Percentiles rank a stretch among this genome's conserved stretches.
phyloP scores from a whole-genome alignment of 2,329 filamentous ascomycete species.

The Fusarium napiforme region DNA sequence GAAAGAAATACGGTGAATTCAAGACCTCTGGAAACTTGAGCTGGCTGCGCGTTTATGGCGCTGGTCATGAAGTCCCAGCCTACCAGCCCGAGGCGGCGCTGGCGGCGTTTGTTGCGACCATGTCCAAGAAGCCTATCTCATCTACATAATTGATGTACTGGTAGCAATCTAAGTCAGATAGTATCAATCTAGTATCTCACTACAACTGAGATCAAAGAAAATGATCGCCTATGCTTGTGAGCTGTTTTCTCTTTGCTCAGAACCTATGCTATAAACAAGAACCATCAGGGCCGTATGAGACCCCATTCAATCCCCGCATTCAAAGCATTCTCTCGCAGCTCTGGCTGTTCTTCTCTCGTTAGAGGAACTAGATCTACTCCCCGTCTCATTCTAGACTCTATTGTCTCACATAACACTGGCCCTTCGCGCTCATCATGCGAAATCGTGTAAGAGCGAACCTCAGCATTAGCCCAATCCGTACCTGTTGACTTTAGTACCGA shows the following conservation, averaged over 20 bases:
- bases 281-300: not conserved
- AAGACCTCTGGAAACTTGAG: constrained; percentile 65
- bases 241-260: accelerated
- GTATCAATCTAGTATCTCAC: accelerated
- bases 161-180: accelerated
- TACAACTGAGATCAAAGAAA: accelerated
- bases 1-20: constrained; percentile 58
- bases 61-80: constrained; percentile 66
- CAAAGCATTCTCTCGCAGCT: not conserved
- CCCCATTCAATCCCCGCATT: constrained; percentile 6
- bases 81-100: constrained; percentile 44
- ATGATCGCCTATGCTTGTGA: accelerated
- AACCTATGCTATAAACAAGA: accelerated
- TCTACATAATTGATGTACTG: not conserved
- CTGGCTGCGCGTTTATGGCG: constrained; percentile 68
- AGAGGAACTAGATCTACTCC: accelerated
- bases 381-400: not conserved
- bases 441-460: not conserved
- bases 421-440: accelerated
- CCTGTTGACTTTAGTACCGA: not conserved
- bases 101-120: constrained; percentile 11
- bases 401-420: not conserved
- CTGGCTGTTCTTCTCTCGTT: not conserved
- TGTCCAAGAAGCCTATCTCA: constrained; percentile 16
- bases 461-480: not conserved